Percentiles rank a stretch among this genome's conserved stretches.
Conservation (phyloP, 345 rosid genomes). For the Toxicodendron radicans region DNA sequence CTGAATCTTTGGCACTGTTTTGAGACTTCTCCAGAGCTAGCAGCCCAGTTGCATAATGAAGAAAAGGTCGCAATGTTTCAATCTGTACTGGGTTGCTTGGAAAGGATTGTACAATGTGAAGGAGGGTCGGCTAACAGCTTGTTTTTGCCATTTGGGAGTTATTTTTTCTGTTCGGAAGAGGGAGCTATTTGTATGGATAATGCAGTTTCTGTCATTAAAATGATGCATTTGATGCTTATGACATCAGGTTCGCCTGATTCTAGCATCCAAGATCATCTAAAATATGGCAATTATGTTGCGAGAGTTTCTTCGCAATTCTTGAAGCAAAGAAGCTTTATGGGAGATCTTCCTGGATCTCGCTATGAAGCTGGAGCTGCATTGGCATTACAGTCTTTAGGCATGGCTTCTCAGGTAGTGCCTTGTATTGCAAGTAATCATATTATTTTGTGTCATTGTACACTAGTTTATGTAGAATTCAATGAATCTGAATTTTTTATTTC, state of each 20-base stretch:
- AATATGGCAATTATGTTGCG: constrained; percentile 50
- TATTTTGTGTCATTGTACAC: background rate
- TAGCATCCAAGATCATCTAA: constrained; percentile 57
- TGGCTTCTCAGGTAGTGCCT: constrained; percentile 38
- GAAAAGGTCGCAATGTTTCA: constrained; percentile 23
- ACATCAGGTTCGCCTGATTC: constrained; percentile 26
- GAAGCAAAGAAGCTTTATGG: constrained; percentile 37
- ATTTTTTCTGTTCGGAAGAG: constrained; percentile 58
- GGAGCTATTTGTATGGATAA: constrained; percentile 85
- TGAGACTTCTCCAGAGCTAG: constrained; percentile 25
- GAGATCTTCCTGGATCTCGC: constrained; percentile 48
- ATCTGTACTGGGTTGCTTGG: constrained; percentile 20
- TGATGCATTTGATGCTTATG: constrained; percentile 53
- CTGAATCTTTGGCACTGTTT: constrained; percentile 33
- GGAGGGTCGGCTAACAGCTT: constrained; percentile 10
- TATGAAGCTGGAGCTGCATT: constrained; percentile 60
- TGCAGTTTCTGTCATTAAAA: constrained; percentile 42
- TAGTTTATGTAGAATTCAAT: too few relatives aligned
- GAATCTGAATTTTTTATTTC: background rate
- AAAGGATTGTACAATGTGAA: constrained; percentile 1
- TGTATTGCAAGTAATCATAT: background rate
- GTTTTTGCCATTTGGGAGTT: constrained; percentile 77
- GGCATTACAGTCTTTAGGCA: constrained; percentile 66
- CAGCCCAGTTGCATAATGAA: constrained; percentile 25
- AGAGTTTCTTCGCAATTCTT: constrained; percentile 41